Percentiles rank a stretch among this genome's conserved stretches.
phyloP scores from a whole-genome alignment of 805 yeast species.

The Metschnikowia baotianmanensis region DNA sequence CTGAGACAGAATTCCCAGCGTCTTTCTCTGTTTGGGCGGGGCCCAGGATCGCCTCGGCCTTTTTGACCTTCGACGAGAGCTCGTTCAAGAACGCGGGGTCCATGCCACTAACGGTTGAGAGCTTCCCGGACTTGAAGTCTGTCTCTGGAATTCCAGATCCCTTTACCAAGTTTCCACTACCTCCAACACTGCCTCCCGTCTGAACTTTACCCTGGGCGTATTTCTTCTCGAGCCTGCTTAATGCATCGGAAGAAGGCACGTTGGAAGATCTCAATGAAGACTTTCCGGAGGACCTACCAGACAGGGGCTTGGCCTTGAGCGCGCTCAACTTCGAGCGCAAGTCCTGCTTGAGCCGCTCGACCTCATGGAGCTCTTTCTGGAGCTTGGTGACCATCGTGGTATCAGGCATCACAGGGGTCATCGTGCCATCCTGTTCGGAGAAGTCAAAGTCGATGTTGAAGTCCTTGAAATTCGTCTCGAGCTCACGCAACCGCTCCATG shows the following conservation, averaged over 20 bases:
- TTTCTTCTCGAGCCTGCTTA: conserved; percentile 41
- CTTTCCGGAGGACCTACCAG: conserved; percentile 15
- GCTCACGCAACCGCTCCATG: conserved; percentile 64
- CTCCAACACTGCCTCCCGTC: too few relatives aligned
- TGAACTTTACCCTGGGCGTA: conserved; percentile 45
- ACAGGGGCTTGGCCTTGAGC: conserved; percentile 10
- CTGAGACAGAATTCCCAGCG: conserved; percentile 6
- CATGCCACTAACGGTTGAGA: conserved; percentile 38
- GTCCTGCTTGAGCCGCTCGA: conserved; percentile 39
- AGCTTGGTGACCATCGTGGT: conserved; percentile 35
- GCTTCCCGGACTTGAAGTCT: conserved; percentile 30
- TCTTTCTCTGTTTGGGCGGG: conserved; percentile 19
- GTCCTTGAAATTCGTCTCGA: conserved; percentile 65
- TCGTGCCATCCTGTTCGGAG: conserved; percentile 18
- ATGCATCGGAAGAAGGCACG: conserved; percentile 10
- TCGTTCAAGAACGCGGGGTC: conserved; percentile 54
- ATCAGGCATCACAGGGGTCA: conserved; percentile 25
- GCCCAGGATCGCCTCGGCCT: conserved; percentile 34
- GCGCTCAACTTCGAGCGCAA: conserved; percentile 39
- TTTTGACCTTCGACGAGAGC: conserved; percentile 48
- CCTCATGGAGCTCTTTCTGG: conserved; percentile 41
- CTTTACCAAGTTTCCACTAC: conserved; percentile 10
- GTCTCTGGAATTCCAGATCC: conserved; percentile 21
- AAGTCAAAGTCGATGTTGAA: conserved; percentile 54
- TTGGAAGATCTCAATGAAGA: conserved; percentile 16